Conservation (phyloP, 345 rosid species). For the Turritis glabra region DNA sequence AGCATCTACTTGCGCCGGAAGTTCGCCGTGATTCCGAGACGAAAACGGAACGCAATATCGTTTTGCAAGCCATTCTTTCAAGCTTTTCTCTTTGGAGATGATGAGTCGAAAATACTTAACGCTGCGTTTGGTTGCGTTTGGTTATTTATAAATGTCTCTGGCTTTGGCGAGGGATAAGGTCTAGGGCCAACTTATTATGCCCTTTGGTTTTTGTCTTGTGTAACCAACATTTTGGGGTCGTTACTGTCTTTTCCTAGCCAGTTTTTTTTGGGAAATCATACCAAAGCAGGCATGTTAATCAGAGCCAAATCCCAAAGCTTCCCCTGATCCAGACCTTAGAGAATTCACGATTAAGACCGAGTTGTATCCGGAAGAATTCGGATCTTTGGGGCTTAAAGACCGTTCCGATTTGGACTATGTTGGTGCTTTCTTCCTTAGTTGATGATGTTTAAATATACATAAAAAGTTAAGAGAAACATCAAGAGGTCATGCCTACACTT, state of each 20-base stretch:
- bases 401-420: too few species aligned
- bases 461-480: too few species aligned
- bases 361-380: too few species aligned
- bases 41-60: constrained; percentile 60
- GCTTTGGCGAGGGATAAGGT: constrained; percentile 5
- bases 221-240: background rate
- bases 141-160: background rate
- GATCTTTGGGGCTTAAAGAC: too few species aligned
- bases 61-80: constrained; percentile 66
- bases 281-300: background rate
- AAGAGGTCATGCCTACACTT: too few species aligned
- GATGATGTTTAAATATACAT: too few species aligned
- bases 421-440: too few species aligned
- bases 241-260: background rate
- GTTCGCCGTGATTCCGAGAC: constrained; percentile 56
- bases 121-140: constrained; percentile 30
- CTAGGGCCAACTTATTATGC: constrained; percentile 7
- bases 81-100: background rate
- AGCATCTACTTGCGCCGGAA: constrained; percentile 39
- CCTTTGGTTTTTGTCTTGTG: background rate
- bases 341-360: too few species aligned
- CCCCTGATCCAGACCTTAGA: background rate
- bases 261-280: background rate
- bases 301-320: background rate
- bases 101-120: background rate